Evolutionary conservation across 495 filamentous ascomycete species (phyloP).

Genomic region (Sordaria brevicollis): DNA sequence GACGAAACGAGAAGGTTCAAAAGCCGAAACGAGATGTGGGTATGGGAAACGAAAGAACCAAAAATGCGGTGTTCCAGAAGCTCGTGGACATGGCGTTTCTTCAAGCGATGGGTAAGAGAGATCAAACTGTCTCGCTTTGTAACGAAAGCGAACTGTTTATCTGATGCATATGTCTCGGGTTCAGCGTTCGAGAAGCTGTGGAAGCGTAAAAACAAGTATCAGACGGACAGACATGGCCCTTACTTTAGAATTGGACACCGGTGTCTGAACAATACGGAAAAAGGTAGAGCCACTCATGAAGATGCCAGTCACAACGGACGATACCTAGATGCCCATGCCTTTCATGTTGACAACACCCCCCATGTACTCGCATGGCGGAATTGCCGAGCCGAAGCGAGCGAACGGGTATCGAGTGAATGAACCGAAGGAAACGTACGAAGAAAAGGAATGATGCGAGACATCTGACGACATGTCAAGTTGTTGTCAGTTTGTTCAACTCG

Average conservation of each 20-base stretch:
- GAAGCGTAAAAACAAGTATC: no score
- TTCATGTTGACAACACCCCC: background rate
- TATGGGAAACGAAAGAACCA: no score
- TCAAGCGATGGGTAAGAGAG: background rate
- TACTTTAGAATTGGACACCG: no score
- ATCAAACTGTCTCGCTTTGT: background rate
- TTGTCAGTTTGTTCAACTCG: no score
- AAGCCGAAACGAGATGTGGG: background rate
- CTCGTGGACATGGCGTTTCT: no score
- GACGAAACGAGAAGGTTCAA: background rate
- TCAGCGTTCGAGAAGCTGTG: background rate
- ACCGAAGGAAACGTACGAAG: background rate
- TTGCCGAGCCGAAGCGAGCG: background rate
- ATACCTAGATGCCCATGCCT: background rate
- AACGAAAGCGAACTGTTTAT: background rate
- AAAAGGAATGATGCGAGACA: background rate
- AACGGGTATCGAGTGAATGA: no score
- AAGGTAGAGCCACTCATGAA: no score
- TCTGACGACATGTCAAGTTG: background rate
- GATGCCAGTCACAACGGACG: background rate
- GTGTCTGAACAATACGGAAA: no score
- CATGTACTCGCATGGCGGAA: background rate
- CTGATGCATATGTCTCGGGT: background rate
- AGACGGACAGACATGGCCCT: no score
- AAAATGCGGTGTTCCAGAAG: no score